Evolutionary conservation across 2,329 filamentous ascomycete species (phyloP).

Genomic region (Zasmidium citrigriseum): DNA sequence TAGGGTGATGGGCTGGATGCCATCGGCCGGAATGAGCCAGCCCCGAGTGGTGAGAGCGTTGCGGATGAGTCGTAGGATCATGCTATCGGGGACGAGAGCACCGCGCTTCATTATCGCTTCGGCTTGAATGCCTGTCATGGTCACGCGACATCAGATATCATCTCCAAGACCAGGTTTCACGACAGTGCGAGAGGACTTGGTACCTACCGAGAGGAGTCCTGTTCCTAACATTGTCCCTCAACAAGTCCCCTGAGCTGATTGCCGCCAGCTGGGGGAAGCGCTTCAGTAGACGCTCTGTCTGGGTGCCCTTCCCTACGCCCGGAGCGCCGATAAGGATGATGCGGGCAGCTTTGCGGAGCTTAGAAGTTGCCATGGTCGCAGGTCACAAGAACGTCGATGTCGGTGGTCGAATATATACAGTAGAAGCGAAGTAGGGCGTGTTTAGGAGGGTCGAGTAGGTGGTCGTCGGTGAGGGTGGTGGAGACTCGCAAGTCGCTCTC

Average conservation of each 20-base stretch:
- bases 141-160: slow-evolving; percentile 16
- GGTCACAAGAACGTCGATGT: no score
- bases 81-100: slow-evolving; percentile 83
- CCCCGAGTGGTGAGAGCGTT: slow-evolving; percentile 83
- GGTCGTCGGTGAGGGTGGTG: slow-evolving; percentile 6
- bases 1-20: slow-evolving; percentile 49
- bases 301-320: slow-evolving; percentile 93
- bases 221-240: slow-evolving; percentile 89
- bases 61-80: slow-evolving; percentile 90
- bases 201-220: slow-evolving; percentile 77
- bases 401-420: no score
- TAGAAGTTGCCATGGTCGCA: slow-evolving; percentile 33
- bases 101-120: slow-evolving; percentile 86
- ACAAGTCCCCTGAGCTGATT: slow-evolving; percentile 89
- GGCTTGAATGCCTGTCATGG: slow-evolving; percentile 76
- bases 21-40: slow-evolving; percentile 62
- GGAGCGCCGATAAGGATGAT: slow-evolving; percentile 94
- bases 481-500: slow-evolving; percentile 16
- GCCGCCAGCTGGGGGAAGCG: slow-evolving; percentile 86
- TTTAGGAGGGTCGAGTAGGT: neutral
- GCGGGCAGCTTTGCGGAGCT: slow-evolving; percentile 69
- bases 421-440: neutral
- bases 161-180: neutral
- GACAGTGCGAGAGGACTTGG: neutral
- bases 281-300: slow-evolving; percentile 82